Percentiles rank a stretch among this genome's conserved stretches.
phyloP scores from a whole-genome alignment of 2,329 filamentous ascomycete genomes.

The Pyrenophora tritici-repentis region DNA sequence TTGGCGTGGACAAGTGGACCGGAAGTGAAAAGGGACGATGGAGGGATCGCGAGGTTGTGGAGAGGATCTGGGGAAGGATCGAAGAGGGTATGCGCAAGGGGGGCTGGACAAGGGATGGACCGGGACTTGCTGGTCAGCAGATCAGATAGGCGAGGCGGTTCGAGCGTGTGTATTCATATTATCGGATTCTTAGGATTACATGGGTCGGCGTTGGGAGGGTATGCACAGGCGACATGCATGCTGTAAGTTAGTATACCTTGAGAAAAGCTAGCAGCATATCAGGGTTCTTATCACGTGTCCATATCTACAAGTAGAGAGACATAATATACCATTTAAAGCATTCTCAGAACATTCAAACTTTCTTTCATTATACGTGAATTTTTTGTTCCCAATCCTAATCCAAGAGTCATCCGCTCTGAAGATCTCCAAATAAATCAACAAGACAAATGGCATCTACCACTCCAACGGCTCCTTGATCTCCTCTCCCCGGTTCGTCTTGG shows the following conservation, averaged over 20 bases:
- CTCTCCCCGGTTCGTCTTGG: slow-evolving; percentile 87
- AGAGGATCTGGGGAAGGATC: slow-evolving; percentile 87
- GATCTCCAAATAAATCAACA: background rate
- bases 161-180: background rate
- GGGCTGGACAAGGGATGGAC: slow-evolving; percentile 79
- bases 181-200: background rate
- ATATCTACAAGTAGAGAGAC: too few species aligned
- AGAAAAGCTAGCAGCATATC: too few species aligned
- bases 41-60: slow-evolving; percentile 90
- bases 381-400: background rate
- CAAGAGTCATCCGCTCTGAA: background rate
- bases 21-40: slow-evolving; percentile 62
- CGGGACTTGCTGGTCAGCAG: slow-evolving; percentile 47
- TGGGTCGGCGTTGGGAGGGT: slow-evolving; percentile 6
- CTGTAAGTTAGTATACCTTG: too few species aligned
- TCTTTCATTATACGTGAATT: too few species aligned
- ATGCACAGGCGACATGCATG: background rate
- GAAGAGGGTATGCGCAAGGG: slow-evolving; percentile 85
- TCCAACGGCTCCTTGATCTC: slow-evolving; percentile 83
- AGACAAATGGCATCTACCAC: slow-evolving; percentile 62
- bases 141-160: slow-evolving; percentile 12
- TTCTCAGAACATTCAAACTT: too few species aligned
- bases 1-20: slow-evolving; percentile 83
- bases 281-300: too few species aligned
- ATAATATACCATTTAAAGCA: too few species aligned